Conservation (phyloP, 129 eudicot genomes). For the Helianthus tuberosus region DNA sequence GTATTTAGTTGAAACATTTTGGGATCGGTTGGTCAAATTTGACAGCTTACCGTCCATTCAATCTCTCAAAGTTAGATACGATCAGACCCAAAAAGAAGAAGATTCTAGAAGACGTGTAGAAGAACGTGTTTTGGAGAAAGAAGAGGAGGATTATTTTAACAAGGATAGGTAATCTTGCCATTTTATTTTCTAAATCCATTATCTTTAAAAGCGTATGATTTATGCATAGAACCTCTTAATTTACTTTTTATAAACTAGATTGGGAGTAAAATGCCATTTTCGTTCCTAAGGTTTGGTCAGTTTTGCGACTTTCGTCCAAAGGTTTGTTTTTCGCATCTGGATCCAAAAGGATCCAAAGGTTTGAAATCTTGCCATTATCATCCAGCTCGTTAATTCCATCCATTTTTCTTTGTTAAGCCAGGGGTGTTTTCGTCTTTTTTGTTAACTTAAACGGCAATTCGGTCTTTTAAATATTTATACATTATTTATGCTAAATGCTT, state of each 20-base stretch:
- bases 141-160: constrained; percentile 96
- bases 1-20: constrained; percentile 78
- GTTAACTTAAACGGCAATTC: no score
- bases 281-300: no score
- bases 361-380: no score
- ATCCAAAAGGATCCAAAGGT: no score
- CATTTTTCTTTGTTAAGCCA: no score
- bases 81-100: constrained; percentile 59
- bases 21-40: constrained; percentile 73
- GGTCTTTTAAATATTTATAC: no score
- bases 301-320: no score
- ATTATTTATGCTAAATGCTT: no score
- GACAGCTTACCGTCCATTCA: constrained; percentile 62
- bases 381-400: no score
- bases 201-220: background rate
- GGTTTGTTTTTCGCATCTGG: no score
- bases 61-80: constrained; percentile 78
- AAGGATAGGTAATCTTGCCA: constrained; percentile 65
- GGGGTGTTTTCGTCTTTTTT: no score
- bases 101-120: constrained; percentile 78
- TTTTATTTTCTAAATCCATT: background rate
- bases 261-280: no score
- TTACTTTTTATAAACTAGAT: background rate
- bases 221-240: background rate
- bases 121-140: constrained; percentile 90